Conservation (phyloP, 2,329 filamentous ascomycete genomes). For the Xenosphaeropsis pyriputrescens region DNA sequence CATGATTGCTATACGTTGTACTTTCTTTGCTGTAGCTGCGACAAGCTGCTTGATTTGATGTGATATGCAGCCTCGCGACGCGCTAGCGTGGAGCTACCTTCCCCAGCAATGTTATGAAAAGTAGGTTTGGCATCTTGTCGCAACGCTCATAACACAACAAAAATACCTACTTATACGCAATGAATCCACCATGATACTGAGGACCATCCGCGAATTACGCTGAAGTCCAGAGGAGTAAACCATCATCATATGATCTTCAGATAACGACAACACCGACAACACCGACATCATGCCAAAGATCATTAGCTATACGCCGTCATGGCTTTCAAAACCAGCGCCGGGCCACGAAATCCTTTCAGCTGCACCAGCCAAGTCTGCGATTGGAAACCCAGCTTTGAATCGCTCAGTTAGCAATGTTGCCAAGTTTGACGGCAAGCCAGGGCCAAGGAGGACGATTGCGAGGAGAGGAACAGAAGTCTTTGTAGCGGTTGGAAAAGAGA, state of each 20-base stretch:
- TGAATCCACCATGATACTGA: too few relatives aligned
- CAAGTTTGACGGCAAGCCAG: slow-evolving; percentile 21
- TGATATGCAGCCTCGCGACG: slow-evolving; percentile 2
- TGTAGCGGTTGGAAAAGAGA: slow-evolving; percentile 73
- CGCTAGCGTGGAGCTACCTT: slow-evolving; percentile 1
- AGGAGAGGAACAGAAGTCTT: slow-evolving; percentile 78
- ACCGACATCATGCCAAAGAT: slow-evolving; percentile 62
- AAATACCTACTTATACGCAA: too few relatives aligned
- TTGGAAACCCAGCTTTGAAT: slow-evolving; percentile 12
- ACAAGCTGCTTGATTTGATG: slow-evolving; percentile 1
- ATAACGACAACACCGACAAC: slow-evolving; percentile 6
- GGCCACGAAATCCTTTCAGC: slow-evolving; percentile 65
- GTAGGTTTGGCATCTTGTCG: too few relatives aligned
- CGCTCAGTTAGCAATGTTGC: slow-evolving; percentile 16
- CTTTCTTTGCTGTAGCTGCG: slow-evolving; percentile 1
- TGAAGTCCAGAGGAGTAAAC: too few relatives aligned
- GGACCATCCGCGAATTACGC: too few relatives aligned
- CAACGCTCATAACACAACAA: too few relatives aligned
- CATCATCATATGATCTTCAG: slow-evolving; percentile 3
- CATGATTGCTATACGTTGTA: slow-evolving; percentile 11
- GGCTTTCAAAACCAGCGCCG: slow-evolving; percentile 66
- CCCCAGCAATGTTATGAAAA: too few relatives aligned
- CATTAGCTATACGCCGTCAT: slow-evolving; percentile 71
- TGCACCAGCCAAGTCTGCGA: slow-evolving; percentile 18
- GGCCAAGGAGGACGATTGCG: slow-evolving; percentile 56